Conservation (phyloP, 176 grass and related monocot species). For the Pontederia paniculata region DNA sequence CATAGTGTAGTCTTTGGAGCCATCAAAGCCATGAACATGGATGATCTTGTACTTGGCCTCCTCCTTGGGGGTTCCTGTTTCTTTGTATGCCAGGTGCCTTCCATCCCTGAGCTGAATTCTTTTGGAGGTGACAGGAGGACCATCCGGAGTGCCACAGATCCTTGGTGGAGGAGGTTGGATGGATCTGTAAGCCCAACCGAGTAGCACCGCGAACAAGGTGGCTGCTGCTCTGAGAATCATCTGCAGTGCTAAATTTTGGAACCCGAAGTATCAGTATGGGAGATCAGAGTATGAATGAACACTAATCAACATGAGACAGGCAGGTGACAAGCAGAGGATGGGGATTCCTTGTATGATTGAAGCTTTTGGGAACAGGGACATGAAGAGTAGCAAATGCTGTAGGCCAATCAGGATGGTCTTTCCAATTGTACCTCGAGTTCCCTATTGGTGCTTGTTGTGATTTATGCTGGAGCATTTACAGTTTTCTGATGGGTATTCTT, state of each 20-base stretch:
- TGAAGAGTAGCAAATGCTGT: too few relatives aligned
- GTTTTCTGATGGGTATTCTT: too few relatives aligned
- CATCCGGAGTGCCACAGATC: constrained; percentile 35
- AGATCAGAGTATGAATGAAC: too few relatives aligned
- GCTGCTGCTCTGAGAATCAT: constrained; percentile 4
- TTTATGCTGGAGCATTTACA: too few relatives aligned
- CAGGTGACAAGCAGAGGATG: too few relatives aligned
- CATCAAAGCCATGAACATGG: constrained; percentile 30
- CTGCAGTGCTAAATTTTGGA: not conserved
- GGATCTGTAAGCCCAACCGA: constrained; percentile 32
- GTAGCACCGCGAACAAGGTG: constrained; percentile 2
- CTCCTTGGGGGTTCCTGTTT: constrained; percentile 41
- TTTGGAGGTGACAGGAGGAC: constrained; percentile 29
- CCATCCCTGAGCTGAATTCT: constrained; percentile 48
- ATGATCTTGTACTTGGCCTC: constrained; percentile 42
- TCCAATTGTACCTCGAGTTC: too few relatives aligned
- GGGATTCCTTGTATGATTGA: too few relatives aligned
- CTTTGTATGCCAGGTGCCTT: constrained; percentile 49
- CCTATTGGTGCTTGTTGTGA: too few relatives aligned
- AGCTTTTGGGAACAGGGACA: too few relatives aligned
- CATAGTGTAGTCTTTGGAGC: constrained; percentile 28
- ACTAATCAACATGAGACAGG: too few relatives aligned
- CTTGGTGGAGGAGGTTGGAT: constrained; percentile 29
- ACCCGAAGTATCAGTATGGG: too few relatives aligned
- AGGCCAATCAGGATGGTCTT: too few relatives aligned